Percentiles rank a stretch among this genome's conserved stretches.
phyloP scores from a whole-genome alignment of 106 monocot genomes.

The Allium sativum region DNA sequence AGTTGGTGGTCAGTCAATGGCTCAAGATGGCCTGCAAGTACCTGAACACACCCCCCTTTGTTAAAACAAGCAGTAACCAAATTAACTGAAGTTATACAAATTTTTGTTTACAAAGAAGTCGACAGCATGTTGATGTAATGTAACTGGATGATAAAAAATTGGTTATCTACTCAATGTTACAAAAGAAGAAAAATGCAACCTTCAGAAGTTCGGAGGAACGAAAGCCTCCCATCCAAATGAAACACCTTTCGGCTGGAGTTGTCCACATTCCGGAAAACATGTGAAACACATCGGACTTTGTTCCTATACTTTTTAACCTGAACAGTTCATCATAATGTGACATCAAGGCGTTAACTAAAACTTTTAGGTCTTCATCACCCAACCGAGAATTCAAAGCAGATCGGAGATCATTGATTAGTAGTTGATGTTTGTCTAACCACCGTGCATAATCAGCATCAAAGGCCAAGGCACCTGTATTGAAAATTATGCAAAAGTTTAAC shows the following conservation, averaged over 20 bases:
- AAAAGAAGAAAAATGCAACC: slow-evolving; percentile 14
- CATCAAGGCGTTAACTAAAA: slow-evolving; percentile 63
- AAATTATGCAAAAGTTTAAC: neutral
- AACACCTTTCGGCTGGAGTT: slow-evolving; percentile 80
- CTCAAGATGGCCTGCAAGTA: slow-evolving; percentile 66
- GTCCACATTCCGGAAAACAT: slow-evolving; percentile 95
- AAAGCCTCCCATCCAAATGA: slow-evolving; percentile 96
- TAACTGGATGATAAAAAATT: neutral
- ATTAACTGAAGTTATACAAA: too few relatives aligned
- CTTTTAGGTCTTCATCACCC: slow-evolving; percentile 42
- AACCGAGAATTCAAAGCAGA: slow-evolving; percentile 46
- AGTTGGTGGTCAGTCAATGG: slow-evolving; percentile 84
- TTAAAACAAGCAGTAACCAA: too few relatives aligned
- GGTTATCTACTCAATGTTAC: neutral
- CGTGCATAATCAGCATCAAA: slow-evolving; percentile 88
- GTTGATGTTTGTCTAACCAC: slow-evolving; percentile 88
- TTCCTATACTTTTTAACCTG: slow-evolving; percentile 54
- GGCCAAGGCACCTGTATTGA: slow-evolving; percentile 30
- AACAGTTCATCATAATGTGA: slow-evolving; percentile 68
- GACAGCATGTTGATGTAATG: too few relatives aligned
- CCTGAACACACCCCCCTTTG: slow-evolving; percentile 17
- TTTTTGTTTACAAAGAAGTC: neutral
- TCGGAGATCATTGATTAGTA: slow-evolving; percentile 49
- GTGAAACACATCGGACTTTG: slow-evolving; percentile 76
- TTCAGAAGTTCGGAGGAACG: slow-evolving; percentile 78